Percentiles rank a stretch among this genome's conserved stretches.
Conservation (phyloP, 306 rosid species). For the Chamaecrista fasciculata region DNA sequence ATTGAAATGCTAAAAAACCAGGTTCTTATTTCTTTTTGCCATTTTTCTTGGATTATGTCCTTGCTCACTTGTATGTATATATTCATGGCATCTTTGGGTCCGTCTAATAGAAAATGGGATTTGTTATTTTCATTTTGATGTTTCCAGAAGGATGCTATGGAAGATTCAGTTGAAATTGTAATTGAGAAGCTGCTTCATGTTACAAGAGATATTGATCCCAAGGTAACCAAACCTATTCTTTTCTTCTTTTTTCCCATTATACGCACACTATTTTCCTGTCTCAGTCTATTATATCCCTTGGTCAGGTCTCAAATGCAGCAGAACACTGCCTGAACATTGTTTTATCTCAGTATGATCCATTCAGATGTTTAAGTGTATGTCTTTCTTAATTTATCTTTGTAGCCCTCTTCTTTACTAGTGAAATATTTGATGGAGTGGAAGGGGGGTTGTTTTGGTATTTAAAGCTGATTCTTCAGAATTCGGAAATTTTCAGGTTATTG, state of each 20-base stretch:
- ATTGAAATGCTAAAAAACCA: conserved; percentile 85
- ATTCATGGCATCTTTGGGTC: conserved; percentile 1
- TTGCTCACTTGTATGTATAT: neutral
- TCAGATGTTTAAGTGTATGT: conserved; percentile 93
- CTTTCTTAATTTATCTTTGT: conserved; percentile 8
- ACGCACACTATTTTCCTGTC: conserved; percentile 22
- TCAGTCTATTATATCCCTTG: conserved; percentile 27
- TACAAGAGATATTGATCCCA: conserved; percentile 64
- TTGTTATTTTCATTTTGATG: neutral
- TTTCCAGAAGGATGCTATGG: conserved; percentile 80
- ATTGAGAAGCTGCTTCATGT: conserved; percentile 98
- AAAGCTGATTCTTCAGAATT: conserved; percentile 28
- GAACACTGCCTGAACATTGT: conserved; percentile 90
- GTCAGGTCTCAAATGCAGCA: conserved; percentile 90
- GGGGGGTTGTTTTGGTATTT: neutral
- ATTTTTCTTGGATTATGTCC: conserved; percentile 17
- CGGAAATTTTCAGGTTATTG: conserved; percentile 71
- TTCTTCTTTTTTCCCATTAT: conserved; percentile 1
- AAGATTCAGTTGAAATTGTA: conserved; percentile 90
- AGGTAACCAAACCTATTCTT: conserved; percentile 46
- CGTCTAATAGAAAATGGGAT: neutral
- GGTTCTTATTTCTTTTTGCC: conserved; percentile 41
- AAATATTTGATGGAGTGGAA: neutral
- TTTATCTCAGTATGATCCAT: conserved; percentile 83
- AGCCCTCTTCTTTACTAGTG: conserved; percentile 9